Base-by-base conservation (phyloP, 192 early-diverging fungal genomes). In the Chytriomyces sp. region DNA sequence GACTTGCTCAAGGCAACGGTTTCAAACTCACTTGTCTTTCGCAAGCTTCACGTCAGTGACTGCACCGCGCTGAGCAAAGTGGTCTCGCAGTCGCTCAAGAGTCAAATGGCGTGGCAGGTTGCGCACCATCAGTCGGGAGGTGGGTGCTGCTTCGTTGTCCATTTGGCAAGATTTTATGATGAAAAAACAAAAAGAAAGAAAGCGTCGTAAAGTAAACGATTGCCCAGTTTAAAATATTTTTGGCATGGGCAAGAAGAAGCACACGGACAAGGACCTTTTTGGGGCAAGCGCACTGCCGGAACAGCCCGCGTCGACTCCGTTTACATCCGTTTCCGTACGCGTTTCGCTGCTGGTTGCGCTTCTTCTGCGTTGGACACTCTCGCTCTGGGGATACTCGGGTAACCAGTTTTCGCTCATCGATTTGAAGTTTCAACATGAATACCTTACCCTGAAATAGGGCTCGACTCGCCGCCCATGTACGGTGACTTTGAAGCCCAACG, bases 401-500 rank as follows among this genome's bases (percentile, higher is more conserved):
- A 26, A 26, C 9, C 11, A 43, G 50, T 71, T n/a, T 7, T 71
- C 23, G 47, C 69, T 3, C 9, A 20, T 3, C 13, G 11, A 13
- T 43, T 11, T 28, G 26, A 8, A 11, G 47, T 45, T 16, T 49
- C 5, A 26, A n/a, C 43, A 48, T 13, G 43, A 1, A 0, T 1
- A 26, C 66, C 46, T 47, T 5, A n/a, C 26, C 6, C 13, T 68
- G 26, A 9, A 10, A 60, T 50, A 71, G 69, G 69, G 24, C 10
- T 18, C 26, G 67, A 24, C 53, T 45, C 67, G 50, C 92, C 93
- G n/a, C 97, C 95, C 23, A 82, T 93, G 71, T 92, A 84, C 82
- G 97, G 97, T 47, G 97, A 99, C 82, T 99, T 96, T 82, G 97
- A 99, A 74, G 97, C 97, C 5, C 97, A 99, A 77, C 85, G 97